Evolutionary conservation across 192 early-diverging fungal species (phyloP), one percentile per base, ranked within the genome.

Genomic region (Linnemannia elongata): DNA sequence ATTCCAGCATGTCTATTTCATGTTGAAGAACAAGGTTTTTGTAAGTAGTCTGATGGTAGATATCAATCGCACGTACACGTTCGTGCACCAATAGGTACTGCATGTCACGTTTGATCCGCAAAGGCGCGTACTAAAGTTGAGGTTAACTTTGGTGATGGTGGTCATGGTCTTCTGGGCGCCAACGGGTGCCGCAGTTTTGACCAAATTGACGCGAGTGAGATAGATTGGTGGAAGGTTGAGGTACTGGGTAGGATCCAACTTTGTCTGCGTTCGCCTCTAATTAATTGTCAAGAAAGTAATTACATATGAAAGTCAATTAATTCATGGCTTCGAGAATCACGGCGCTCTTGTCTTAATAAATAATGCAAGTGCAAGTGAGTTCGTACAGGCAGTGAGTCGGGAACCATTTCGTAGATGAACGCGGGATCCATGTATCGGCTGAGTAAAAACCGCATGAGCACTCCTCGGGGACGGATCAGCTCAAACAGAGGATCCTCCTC

Each of bases 1-100:
- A 87, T 52, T 87, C 85, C 49, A 87, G 68, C 85, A 87, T 87
- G n/a, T 87, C 85, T 87, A 81, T 69, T n/a, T 42, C 17, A 9
- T 13, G 30, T 80, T 41, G 17, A n/a, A 36, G 6, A 36, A n/a
- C 38, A 33, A 41, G 9, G 33, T 15, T 15, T 30, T 66, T 27
- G 24, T 60, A 2, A 66, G 30, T 17, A 27, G 9, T 57, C 7
- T 8, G 22, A 20, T 38, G 22, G 33, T 5, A 52, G 49, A 52
- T 6, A 22, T 18, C 13, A 18, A 49, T 49, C 47, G 20, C 18
- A 20, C 49, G n/a, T n/a, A 13, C 13, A 45, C 12, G 44, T 45
- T 17, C 17, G 18, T 5, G 49, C 22, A 20, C 5, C 49, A 20
- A 22, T 22, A 1, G 22, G 20, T 10, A 2, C 44, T 45, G 49